Conservation (phyloP, 202 grass and related monocot species). For the Musa balbisiana region DNA sequence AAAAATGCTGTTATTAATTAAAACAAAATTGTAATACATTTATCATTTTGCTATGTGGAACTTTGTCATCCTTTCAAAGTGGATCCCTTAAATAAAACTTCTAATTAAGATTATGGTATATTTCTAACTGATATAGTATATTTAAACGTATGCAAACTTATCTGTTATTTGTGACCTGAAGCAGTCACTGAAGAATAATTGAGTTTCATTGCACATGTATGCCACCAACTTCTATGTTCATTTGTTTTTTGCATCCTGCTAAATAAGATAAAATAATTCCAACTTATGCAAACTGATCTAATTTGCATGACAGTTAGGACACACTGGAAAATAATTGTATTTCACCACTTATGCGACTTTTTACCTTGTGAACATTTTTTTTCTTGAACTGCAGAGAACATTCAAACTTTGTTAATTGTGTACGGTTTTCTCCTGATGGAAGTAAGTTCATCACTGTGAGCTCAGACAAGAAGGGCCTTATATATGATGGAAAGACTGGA, state of each 20-base stretch:
- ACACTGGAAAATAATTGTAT: not conserved
- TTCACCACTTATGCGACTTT: not conserved
- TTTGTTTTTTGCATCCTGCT: too few relatives aligned
- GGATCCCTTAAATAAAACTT: too few relatives aligned
- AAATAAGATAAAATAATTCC: too few relatives aligned
- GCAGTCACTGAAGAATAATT: too few relatives aligned
- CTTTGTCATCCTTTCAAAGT: too few relatives aligned
- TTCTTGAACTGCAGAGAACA: conserved; percentile 62
- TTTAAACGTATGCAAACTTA: not conserved
- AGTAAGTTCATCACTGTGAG: conserved; percentile 93
- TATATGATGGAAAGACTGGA: conserved; percentile 96
- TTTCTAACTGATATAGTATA: not conserved
- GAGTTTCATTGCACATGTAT: too few relatives aligned
- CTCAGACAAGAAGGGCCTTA: conserved; percentile 87
- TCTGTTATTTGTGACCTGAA: too few relatives aligned
- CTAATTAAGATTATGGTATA: too few relatives aligned
- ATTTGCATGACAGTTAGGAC: not conserved
- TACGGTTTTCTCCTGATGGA: conserved; percentile 89
- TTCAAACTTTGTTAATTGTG: conserved; percentile 90
- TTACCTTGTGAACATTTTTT: conserved; percentile 20
- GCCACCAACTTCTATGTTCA: too few relatives aligned
- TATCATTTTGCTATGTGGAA: too few relatives aligned
- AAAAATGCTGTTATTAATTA: too few relatives aligned
- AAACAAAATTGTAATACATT: too few relatives aligned
- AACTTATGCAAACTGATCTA: not conserved